Evolutionary conservation across 179 eudicot species (phyloP).

Genomic region (Heliamphora pulchella): DNA sequence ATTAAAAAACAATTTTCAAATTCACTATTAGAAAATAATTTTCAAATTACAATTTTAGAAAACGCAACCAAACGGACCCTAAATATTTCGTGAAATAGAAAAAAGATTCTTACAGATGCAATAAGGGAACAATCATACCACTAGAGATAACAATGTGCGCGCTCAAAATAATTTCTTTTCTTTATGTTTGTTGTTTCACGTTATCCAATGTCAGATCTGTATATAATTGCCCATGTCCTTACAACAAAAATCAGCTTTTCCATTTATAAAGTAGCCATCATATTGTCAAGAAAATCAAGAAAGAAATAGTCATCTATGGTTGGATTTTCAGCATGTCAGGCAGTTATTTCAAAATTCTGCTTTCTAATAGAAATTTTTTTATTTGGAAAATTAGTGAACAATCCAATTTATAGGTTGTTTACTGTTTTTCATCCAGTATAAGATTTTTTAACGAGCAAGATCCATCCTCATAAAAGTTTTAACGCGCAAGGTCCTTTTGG

Average conservation of each 20-base stretch:
- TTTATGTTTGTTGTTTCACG: not conserved
- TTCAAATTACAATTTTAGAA: too few relatives aligned
- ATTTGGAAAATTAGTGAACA: too few relatives aligned
- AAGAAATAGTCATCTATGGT: not conserved
- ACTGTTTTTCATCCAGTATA: too few relatives aligned
- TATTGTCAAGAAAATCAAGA: not conserved
- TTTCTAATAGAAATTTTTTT: not conserved
- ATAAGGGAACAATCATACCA: not conserved
- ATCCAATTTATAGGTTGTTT: too few relatives aligned
- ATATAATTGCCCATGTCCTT: not conserved
- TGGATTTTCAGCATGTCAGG: not conserved
- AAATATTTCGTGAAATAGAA: not conserved
- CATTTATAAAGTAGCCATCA: not conserved
- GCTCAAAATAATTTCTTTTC: not conserved
- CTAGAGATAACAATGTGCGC: not conserved
- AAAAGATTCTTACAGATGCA: not conserved
- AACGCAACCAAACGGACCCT: too few relatives aligned
- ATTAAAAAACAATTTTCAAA: too few relatives aligned
- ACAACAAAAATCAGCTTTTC: too few relatives aligned
- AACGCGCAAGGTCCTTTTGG: too few relatives aligned
- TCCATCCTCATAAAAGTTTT: too few relatives aligned
- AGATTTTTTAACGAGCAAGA: too few relatives aligned
- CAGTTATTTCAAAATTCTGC: not conserved
- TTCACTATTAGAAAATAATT: too few relatives aligned
- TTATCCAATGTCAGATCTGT: not conserved